Conservation (phyloP, 2,329 filamentous ascomycete species). For the Waltergamsia citrina region DNA sequence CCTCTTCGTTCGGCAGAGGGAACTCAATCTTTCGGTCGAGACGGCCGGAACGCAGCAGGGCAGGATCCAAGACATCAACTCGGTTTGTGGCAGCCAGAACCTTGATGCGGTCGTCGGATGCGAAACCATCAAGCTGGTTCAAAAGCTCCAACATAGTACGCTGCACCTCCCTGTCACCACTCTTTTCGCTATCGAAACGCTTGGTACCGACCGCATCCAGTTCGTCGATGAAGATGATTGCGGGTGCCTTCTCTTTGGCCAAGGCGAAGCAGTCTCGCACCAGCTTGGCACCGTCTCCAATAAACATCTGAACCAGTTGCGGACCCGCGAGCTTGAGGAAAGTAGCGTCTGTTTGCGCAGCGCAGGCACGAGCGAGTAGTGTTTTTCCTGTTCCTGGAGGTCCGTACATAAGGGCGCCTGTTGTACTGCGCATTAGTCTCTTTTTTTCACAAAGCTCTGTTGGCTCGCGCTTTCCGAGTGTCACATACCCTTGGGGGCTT, state of each 20-base stretch:
- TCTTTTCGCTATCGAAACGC: constrained; percentile 98
- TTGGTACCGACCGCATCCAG: constrained; percentile 97
- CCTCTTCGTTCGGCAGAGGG: constrained; percentile 94
- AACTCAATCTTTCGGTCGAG: constrained; percentile 98
- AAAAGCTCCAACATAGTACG: constrained; percentile 97
- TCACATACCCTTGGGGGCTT: constrained; percentile 85
- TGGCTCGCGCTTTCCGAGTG: too few relatives aligned
- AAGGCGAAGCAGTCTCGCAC: constrained; percentile 96
- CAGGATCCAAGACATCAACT: constrained; percentile 87
- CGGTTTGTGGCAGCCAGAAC: constrained; percentile 91
- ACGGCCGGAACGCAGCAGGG: constrained; percentile 82
- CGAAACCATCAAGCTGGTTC: constrained; percentile 97
- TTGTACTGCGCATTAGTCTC: constrained; percentile 17
- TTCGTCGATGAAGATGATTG: constrained; percentile 99
- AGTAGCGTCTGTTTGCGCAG: constrained; percentile 94
- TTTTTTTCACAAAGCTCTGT: constrained; percentile 83
- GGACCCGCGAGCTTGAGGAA: constrained; percentile 98
- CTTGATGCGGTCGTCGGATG: constrained; percentile 93
- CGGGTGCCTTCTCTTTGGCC: constrained; percentile 96
- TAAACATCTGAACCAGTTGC: constrained; percentile 99
- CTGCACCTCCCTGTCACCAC: constrained; percentile 94
- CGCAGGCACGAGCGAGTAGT: constrained; percentile 86
- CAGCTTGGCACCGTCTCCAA: constrained; percentile 94
- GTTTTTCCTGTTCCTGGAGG: constrained; percentile 87
- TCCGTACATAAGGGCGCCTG: constrained; percentile 96